phyloP scores from a whole-genome alignment of 148 eudicot species.

The Cornus controversa region DNA sequence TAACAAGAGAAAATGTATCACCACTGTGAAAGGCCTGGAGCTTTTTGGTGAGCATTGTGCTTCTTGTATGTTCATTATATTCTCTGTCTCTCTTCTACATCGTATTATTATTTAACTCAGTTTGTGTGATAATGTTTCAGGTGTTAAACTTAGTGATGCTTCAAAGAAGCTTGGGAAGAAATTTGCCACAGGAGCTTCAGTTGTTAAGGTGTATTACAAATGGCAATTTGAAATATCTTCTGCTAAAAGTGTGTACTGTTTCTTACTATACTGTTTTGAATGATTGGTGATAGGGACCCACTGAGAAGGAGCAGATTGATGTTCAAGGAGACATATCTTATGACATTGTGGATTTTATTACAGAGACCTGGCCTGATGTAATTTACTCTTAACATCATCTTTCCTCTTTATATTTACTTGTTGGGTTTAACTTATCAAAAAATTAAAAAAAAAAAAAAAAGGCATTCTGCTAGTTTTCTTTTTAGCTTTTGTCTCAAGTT shows the following conservation, averaged over 20 bases:
- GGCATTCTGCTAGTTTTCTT: no score
- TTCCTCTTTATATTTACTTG: background rate
- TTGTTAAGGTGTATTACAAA: slow-evolving; percentile 67
- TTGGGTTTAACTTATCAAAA: no score
- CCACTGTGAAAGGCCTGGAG: slow-evolving; percentile 91
- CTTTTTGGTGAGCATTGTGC: slow-evolving; percentile 59
- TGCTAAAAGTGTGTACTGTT: background rate
- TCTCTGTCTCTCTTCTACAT: background rate
- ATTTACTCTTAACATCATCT: slow-evolving; percentile 13
- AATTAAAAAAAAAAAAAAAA: no score
- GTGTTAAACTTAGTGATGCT: slow-evolving; percentile 89
- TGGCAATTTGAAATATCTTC: slow-evolving; percentile 1
- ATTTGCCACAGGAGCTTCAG: slow-evolving; percentile 97
- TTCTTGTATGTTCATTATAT: background rate
- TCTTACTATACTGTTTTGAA: background rate
- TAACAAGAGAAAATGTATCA: slow-evolving; percentile 88
- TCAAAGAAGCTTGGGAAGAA: slow-evolving; percentile 98
- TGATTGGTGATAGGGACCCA: slow-evolving; percentile 62
- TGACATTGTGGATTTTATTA: slow-evolving; percentile 86
- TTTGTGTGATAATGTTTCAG: slow-evolving; percentile 27
- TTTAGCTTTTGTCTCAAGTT: background rate
- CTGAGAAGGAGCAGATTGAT: slow-evolving; percentile 95
- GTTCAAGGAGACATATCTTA: slow-evolving; percentile 97
- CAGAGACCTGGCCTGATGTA: slow-evolving; percentile 97
- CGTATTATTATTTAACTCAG: background rate